Conservation (phyloP, 2,329 filamentous ascomycete species). For the Monilinia vaccinii-corymbosi region DNA sequence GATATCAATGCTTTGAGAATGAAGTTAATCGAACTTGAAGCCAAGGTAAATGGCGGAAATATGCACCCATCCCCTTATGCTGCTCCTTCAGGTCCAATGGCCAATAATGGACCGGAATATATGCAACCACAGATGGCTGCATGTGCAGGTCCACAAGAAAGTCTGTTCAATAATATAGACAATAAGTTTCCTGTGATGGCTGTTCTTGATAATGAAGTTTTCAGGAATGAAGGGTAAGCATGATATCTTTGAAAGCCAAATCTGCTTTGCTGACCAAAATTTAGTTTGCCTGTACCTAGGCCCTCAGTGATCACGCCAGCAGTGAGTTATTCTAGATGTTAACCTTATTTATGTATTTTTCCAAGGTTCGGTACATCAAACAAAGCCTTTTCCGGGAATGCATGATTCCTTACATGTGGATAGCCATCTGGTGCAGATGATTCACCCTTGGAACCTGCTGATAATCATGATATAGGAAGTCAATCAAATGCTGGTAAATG, state of each 20-base stretch:
- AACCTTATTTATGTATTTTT: background rate
- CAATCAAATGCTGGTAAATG: slow-evolving; percentile 33
- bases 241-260: background rate
- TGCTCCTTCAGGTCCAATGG: slow-evolving; percentile 14
- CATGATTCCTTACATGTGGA: background rate
- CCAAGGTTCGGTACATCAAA: background rate
- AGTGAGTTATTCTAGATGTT: background rate
- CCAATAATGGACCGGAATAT: slow-evolving; percentile 12
- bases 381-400: background rate
- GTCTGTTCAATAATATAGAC: slow-evolving; percentile 23
- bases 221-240: slow-evolving; percentile 29
- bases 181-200: slow-evolving; percentile 35
- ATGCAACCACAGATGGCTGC: slow-evolving; percentile 15
- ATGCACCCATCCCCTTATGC: slow-evolving; percentile 21
- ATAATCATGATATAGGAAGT: slow-evolving; percentile 28
- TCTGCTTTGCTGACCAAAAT: slow-evolving; percentile 3
- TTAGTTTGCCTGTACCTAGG: slow-evolving; percentile 32
- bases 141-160: slow-evolving; percentile 21
- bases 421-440: background rate
- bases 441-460: background rate
- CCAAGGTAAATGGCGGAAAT: slow-evolving; percentile 27
- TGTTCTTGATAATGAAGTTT: slow-evolving; percentile 36
- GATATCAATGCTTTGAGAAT: slow-evolving; percentile 33
- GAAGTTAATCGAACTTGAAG: slow-evolving; percentile 34
- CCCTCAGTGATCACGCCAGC: slow-evolving; percentile 20